These are phyloP conservation scores for Geotrichum phurueaensis DNA, from an alignment of 1,139 yeast species.

Conservation along the genomic window DNA sequence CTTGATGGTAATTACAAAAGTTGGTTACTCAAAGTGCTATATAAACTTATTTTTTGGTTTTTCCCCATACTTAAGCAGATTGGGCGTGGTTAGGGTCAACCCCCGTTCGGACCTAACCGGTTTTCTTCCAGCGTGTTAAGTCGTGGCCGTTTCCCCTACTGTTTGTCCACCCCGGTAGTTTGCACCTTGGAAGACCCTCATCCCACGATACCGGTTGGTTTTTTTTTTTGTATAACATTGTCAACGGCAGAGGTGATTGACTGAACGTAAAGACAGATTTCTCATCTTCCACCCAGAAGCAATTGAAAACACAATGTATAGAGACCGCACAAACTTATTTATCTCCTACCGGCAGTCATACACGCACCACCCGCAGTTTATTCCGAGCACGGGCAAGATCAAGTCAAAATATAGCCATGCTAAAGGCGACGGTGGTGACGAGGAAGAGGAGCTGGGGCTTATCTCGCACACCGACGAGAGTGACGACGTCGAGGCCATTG, in stretches of 20 bases:
- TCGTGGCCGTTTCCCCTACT: background rate
- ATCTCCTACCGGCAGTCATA: slow-evolving; percentile 41
- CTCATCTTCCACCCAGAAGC: background rate
- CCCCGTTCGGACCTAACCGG: background rate
- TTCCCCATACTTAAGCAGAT: background rate
- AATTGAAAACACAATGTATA: slow-evolving; percentile 30
- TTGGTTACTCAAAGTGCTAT: too few species aligned
- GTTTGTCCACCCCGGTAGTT: background rate
- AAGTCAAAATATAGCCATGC: slow-evolving; percentile 19
- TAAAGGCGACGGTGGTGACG: slow-evolving; percentile 38
- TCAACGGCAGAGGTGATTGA: background rate
- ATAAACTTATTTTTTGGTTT: background rate
- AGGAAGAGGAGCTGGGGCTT: slow-evolving; percentile 59
- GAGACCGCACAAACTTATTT: slow-evolving; percentile 42
- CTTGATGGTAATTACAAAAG: too few species aligned
- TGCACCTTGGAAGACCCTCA: background rate
- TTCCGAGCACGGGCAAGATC: slow-evolving; percentile 15
- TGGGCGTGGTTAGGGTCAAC: background rate
- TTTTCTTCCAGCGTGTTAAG: background rate
- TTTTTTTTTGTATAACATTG: background rate
- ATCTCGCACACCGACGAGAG: slow-evolving; percentile 43
- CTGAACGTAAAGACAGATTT: background rate
- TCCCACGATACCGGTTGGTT: background rate
- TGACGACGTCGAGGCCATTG: slow-evolving; percentile 32
- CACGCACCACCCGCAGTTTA: slow-evolving; percentile 36